Percentiles rank a stretch among this genome's conserved stretches.
Evolutionary conservation across 2,329 filamentous ascomycete genomes (phyloP).

Genomic region (Didymosphaeria variabile): DNA sequence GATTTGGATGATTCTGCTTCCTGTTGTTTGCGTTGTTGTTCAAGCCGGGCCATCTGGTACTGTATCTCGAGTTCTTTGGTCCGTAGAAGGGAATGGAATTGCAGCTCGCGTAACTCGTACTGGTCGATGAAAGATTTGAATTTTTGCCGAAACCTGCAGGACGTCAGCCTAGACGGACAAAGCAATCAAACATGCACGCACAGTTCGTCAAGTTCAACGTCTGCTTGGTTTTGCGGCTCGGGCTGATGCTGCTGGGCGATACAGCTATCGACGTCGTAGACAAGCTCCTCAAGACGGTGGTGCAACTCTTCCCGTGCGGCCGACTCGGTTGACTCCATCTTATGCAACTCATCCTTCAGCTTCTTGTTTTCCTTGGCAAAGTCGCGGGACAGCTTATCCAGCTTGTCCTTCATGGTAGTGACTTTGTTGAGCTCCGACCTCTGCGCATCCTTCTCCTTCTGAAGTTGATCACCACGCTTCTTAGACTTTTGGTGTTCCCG

Average conservation of each 20-base stretch:
- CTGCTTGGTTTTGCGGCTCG: conserved; percentile 76
- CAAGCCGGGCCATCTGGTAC: conserved; percentile 85
- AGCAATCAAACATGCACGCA: conserved; percentile 57
- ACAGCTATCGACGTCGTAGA: conserved; percentile 86
- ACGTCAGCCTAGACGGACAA: conserved; percentile 19
- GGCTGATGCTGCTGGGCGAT: conserved; percentile 87
- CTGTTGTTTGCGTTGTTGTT: conserved; percentile 87
- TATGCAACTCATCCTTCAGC: conserved; percentile 91
- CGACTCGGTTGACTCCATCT: conserved; percentile 84
- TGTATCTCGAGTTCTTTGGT: conserved; percentile 97
- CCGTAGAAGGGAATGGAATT: conserved; percentile 90
- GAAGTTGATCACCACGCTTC: conserved; percentile 89
- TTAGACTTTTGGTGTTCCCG: conserved; percentile 95
- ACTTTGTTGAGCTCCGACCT: conserved; percentile 91
- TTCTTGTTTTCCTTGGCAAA: conserved; percentile 98
- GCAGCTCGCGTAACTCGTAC: conserved; percentile 92
- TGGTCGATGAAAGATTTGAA: conserved; percentile 97
- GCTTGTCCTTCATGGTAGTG: conserved; percentile 89
- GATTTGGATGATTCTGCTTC: conserved; percentile 83
- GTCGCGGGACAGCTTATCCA: conserved; percentile 95
- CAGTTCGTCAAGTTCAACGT: conserved; percentile 90
- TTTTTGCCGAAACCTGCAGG: conserved; percentile 69
- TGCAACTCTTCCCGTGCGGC: conserved; percentile 84
- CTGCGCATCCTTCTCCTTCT: conserved; percentile 94
- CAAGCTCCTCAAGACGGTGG: conserved; percentile 79